phyloP scores from a whole-genome alignment of 768 basidiomycete genomes.

The Hortiboletus flavorubellus region DNA sequence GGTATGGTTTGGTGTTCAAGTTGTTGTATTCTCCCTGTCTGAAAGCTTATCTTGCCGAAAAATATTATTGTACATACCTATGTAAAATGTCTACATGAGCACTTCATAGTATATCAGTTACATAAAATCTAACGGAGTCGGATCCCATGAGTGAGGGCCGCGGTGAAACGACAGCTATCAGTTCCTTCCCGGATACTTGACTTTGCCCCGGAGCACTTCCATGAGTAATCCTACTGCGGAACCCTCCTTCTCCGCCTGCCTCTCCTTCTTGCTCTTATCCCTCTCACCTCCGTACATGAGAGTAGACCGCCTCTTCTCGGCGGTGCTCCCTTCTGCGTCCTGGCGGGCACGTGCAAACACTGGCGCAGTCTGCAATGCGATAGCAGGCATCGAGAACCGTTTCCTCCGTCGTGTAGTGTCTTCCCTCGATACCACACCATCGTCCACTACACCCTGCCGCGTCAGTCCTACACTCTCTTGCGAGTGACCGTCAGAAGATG shows the following conservation, averaged over 20 bases:
- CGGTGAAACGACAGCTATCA: not conserved
- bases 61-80: constrained; percentile 1
- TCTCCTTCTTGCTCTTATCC: constrained; percentile 18
- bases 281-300: constrained; percentile 48
- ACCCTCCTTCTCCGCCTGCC: constrained; percentile 22
- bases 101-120: not conserved
- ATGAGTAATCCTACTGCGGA: constrained; percentile 31
- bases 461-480: constrained; percentile 2
- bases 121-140: not conserved
- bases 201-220: constrained; percentile 29
- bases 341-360: constrained; percentile 57
- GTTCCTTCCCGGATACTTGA: constrained; percentile 22
- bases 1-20: not conserved
- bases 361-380: constrained; percentile 68
- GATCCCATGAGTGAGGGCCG: no score
- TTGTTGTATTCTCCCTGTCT: not conserved
- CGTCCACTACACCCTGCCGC: not conserved
- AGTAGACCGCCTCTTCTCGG: constrained; percentile 49
- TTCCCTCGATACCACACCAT: constrained; percentile 38
- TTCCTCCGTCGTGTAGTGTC: constrained; percentile 62
- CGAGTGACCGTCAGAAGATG: not conserved
- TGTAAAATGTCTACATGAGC: not conserved
- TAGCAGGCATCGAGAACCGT: constrained; percentile 73
- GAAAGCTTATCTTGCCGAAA: not conserved
- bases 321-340: constrained; percentile 11